Evolutionary conservation across 495 filamentous ascomycete species (phyloP), one percentile per base, ranked within the genome.

Genomic region (Xylaria cubensis): DNA sequence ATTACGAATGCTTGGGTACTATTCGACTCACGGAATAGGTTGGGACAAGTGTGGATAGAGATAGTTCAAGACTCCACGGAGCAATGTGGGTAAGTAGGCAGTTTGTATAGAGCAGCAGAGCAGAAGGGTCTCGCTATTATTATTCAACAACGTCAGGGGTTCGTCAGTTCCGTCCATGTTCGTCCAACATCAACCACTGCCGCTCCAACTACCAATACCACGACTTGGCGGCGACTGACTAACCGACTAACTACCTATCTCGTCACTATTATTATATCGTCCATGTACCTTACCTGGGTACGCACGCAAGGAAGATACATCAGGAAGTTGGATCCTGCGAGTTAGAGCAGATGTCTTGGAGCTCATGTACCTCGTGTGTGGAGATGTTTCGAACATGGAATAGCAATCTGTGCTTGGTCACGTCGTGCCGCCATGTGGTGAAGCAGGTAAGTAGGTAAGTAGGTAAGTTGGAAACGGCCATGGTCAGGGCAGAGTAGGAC

Each of bases 1-100:
- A 51, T 71, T 64, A 48, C 58, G 46, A 53, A 44, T 19, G 21
- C 46, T 21, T 7, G 41, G 68, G 68, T 61, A 53, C 68, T 48
- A 26, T 19, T 55, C 59, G 46, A 70, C 67, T 64, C 41, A 55
- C 44, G 34, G 59, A 36, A 46, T 46, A 29, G 53, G 51, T 29
- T 55, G 68, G 42, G 58, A 64, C 34, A 13, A 70, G 58, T 70
- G 69, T 64, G 69, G 69, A 71, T 64, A 64, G 69, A 70, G 44
- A 71, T 44, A n/a, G 69, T 56, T 64, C 9, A 71, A 55, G 61
- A 71, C 69, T 71, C 69, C 69, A 71, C 69, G 69, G 61, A 71
- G 46, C 32, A 56, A 59, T 55, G 69, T 71, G 59, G 69, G 69
- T 71, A 71, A n/a, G 61, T 71, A 71, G 29, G 61, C 26, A n/a